Evolutionary conservation across 345 rosid genomes (phyloP).

Genomic region (Boechera retrofracta): DNA sequence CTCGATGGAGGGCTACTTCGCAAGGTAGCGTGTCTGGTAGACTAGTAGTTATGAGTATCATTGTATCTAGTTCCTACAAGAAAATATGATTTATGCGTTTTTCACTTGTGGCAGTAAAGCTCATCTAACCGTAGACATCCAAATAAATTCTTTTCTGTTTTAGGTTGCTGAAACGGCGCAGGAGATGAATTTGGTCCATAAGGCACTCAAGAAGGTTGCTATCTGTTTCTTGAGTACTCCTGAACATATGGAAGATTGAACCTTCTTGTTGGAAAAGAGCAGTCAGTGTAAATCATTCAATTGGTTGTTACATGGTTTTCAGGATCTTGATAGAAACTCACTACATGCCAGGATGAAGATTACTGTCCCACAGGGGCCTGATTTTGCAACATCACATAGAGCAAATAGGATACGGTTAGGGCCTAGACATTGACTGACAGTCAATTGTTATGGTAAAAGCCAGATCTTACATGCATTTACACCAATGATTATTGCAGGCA

Average conservation of each 20-base stretch:
- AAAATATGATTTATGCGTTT: background rate
- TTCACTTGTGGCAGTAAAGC: background rate
- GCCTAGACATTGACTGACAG: conserved; percentile 21
- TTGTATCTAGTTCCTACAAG: conserved; percentile 2
- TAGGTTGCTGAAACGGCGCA: conserved; percentile 70
- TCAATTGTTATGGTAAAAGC: background rate
- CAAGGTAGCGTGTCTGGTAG: conserved; percentile 57
- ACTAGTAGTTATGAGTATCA: background rate
- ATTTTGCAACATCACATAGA: conserved; percentile 83
- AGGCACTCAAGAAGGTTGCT: conserved; percentile 74
- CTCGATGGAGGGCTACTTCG: conserved; percentile 80
- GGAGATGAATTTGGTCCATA: conserved; percentile 72
- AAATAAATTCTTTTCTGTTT: conserved; percentile 25
- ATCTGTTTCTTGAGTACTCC: conserved; percentile 13
- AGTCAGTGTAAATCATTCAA: background rate
- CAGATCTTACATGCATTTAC: conserved; percentile 25
- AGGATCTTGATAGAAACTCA: conserved; percentile 63
- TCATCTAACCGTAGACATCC: conserved; percentile 8
- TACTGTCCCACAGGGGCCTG: conserved; percentile 93
- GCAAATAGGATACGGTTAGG: conserved; percentile 76
- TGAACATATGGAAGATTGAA: conserved; percentile 6
- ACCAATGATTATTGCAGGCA: conserved; percentile 62
- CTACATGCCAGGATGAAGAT: conserved; percentile 55
- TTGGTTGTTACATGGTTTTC: conserved; percentile 37
- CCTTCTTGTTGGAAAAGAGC: background rate